Percentiles rank a stretch among this genome's conserved stretches.
Evolutionary conservation across 805 yeast genomes (phyloP).

Genomic region (Kuraishia borneana): DNA sequence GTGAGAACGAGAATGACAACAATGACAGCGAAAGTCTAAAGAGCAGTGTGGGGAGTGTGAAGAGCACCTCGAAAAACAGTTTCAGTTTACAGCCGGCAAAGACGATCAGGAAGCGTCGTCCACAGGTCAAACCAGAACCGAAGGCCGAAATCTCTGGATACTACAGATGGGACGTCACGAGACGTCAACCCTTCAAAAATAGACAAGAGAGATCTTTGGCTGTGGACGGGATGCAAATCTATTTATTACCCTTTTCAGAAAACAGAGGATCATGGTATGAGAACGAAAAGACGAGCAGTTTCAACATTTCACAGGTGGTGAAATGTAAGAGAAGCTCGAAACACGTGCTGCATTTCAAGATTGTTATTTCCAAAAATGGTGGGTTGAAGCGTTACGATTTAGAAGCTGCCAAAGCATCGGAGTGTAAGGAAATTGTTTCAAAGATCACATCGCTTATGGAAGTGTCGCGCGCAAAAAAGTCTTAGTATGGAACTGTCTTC

Average conservation of each 20-base stretch:
- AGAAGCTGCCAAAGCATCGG: constrained; percentile 54
- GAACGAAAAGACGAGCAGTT: constrained; percentile 65
- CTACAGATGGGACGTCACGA: constrained; percentile 78
- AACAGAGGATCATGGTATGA: constrained; percentile 49
- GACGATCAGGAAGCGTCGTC: no score
- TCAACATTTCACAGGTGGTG: constrained; percentile 70
- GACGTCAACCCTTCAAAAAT: constrained; percentile 75
- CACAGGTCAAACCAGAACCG: no score
- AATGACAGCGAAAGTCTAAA: no score
- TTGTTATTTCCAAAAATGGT: constrained; percentile 56
- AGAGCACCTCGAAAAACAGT: no score
- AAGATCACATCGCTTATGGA: constrained; percentile 45
- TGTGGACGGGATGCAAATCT: constrained; percentile 90
- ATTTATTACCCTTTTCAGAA: constrained; percentile 79
- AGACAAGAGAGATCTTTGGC: constrained; percentile 77
- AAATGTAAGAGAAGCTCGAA: constrained; percentile 69
- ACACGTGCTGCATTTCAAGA: constrained; percentile 70
- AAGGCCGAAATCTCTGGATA: no score
- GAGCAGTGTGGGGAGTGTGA: no score
- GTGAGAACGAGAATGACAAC: no score
- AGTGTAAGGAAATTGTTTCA: constrained; percentile 67
- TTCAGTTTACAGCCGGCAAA: no score
- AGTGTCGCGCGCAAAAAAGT: constrained; percentile 19
- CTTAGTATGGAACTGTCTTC: not conserved
- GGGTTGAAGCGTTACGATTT: constrained; percentile 79